Evolutionary conservation across 768 basidiomycete species (phyloP).

Genomic region (Suillus clintonianus): DNA sequence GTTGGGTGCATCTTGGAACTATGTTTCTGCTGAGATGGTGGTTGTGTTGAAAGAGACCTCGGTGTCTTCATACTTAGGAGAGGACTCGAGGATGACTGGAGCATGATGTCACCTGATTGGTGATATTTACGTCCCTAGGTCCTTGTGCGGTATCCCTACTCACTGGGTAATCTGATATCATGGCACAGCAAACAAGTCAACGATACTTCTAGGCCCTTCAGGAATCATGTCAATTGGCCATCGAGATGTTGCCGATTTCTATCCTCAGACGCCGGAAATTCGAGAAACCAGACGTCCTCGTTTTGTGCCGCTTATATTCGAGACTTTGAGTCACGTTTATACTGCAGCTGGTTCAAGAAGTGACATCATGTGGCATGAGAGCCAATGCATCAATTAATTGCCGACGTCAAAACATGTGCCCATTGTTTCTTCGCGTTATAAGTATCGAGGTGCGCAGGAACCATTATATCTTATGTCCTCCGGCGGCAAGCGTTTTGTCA

Average conservation of each 20-base stretch:
- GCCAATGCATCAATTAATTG: neutral
- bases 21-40: neutral
- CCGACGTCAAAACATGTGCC: neutral
- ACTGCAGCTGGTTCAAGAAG: too few species aligned
- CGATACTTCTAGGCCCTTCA: neutral
- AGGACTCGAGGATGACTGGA: neutral
- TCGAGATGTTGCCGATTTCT: neutral
- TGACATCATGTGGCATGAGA: neutral
- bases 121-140: constrained; percentile 5
- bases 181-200: neutral
- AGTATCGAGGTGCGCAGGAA: constrained; percentile 1
- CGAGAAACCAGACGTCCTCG: too few species aligned
- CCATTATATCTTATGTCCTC: too few species aligned
- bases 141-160: neutral
- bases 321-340: too few species aligned
- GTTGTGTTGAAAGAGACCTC: neutral
- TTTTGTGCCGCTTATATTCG: neutral
- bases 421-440: neutral
- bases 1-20: constrained; percentile 24
- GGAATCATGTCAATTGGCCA: neutral
- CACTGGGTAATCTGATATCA: neutral
- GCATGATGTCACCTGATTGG: constrained; percentile 30
- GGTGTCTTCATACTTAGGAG: constrained; percentile 22
- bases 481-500: neutral
- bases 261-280: too few species aligned